Evolutionary conservation across 2,329 filamentous ascomycete species (phyloP).

Genomic region (Fusarium multiceps): DNA sequence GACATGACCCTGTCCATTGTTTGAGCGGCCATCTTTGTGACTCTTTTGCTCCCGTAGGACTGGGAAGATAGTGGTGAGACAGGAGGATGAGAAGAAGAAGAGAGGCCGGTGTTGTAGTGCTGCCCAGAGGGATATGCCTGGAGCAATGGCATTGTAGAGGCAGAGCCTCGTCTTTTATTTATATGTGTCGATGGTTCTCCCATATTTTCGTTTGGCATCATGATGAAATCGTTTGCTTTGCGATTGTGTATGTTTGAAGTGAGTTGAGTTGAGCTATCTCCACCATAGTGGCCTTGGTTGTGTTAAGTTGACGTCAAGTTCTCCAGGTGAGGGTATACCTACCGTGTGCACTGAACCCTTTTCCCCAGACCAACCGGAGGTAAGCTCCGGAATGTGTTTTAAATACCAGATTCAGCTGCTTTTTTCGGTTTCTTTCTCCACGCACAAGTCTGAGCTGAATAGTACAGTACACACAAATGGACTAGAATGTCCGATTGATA

Average conservation of each 20-base stretch:
- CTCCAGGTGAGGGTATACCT: conserved; percentile 16
- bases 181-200: neutral
- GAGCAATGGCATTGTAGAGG: neutral
- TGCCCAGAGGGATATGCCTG: neutral
- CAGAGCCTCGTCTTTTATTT: conserved; percentile 4
- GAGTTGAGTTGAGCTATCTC: conserved; percentile 1
- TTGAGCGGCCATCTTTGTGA: neutral
- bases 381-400: conserved; percentile 19
- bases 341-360: neutral
- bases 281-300: conserved; percentile 1
- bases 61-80: too few species aligned
- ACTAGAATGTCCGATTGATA: neutral
- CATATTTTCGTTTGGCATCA: neutral
- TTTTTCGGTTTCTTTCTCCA: neutral
- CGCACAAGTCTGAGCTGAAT: conserved; percentile 5
- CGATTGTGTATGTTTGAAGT: neutral
- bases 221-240: conserved; percentile 10
- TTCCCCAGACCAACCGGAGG: conserved; percentile 25
- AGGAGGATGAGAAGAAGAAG: neutral
- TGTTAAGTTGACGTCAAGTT: conserved; percentile 34
- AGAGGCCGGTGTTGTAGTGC: neutral
- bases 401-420: neutral
- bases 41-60: neutral
- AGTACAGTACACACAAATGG: too few species aligned
- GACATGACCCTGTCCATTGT: conserved; percentile 1